phyloP scores from a whole-genome alignment of 345 rosid species.

The Salix dunnii region DNA sequence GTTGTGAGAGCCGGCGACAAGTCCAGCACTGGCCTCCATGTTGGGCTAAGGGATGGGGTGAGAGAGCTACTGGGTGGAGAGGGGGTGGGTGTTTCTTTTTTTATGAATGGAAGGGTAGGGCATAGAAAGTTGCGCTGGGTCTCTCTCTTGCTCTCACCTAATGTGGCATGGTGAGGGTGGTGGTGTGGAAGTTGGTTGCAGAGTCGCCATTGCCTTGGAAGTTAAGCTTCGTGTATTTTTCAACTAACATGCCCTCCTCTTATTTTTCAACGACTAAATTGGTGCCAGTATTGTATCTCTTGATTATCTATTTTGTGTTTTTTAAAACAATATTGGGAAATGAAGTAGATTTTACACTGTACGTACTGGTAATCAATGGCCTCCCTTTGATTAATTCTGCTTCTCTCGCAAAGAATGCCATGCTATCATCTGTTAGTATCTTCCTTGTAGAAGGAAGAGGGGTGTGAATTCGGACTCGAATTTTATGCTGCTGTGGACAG shows the following conservation, averaged over 20 bases:
- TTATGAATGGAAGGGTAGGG: constrained; percentile 34
- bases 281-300: background rate
- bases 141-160: constrained; percentile 40
- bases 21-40: constrained; percentile 99
- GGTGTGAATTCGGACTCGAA: no score
- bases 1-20: constrained; percentile 97
- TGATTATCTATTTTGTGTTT: background rate
- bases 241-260: constrained; percentile 30
- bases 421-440: no score
- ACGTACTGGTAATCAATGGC: background rate
- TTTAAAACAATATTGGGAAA: background rate
- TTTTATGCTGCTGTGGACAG: no score
- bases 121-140: background rate
- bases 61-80: background rate
- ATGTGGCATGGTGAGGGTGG: constrained; percentile 30
- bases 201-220: constrained; percentile 93
- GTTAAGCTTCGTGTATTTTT: constrained; percentile 63
- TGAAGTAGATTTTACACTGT: background rate
- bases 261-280: background rate
- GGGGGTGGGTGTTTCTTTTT: constrained; percentile 18
- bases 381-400: background rate
- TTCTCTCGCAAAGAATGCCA: no score
- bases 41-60: background rate
- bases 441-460: no score
- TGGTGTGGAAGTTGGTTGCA: constrained; percentile 51